Base-by-base conservation (phyloP, 345 rosid species). In the Eucalyptus tenuipes region DNA sequence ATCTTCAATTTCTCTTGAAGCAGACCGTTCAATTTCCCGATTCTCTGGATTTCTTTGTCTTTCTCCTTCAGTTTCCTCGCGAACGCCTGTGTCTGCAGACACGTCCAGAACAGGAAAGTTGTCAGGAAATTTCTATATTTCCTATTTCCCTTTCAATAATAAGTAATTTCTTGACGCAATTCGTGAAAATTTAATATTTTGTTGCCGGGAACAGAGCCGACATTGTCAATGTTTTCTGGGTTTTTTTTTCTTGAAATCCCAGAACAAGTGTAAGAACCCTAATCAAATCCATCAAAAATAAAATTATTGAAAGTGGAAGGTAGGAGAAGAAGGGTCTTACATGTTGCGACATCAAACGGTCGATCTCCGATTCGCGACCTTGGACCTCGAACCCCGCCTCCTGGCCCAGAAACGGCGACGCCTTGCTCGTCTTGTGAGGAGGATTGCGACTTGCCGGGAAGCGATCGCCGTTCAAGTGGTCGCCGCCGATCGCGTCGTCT, bases 1-100 rank as follows among this genome's bases (percentile, higher is more conserved):
- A 90, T 88, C 75, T 92, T 93, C 22, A 94, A 93, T 8, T 93
- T 89, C 49, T 96, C 98, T 88, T 95, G 95, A 25, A 96, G 93
- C 61, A 90, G 93, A 93, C 95, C 94, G 33, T 94, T 94, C 14
- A 93, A 86, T 87, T 95, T 93, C 53, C 92, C 91, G 66, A 94
- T 90, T 53, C 94, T 86, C 14, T 91, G 48, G 6, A 97, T 92
- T 87, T 96, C 96, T 37, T 91, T 92, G 86, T 96, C 97, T 86
- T 92, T 96, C 84, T 95, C 95, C 89, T 92, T 93, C 29, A 96
- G 9, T 87, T 88, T 92, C 88, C 89, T 94, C 22, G 79, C 27
- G 2, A 94, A 88, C 85, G 90, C 95, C 93, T 92, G 94, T 1
- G 92, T 90, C 95, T 94, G 92, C 7, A 64, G 25, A 66, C 22